Evolutionary conservation across 371 early-diverging fungal species (phyloP), one percentile per base, ranked within the genome.

Genomic region (Chytridium lagenaria): DNA sequence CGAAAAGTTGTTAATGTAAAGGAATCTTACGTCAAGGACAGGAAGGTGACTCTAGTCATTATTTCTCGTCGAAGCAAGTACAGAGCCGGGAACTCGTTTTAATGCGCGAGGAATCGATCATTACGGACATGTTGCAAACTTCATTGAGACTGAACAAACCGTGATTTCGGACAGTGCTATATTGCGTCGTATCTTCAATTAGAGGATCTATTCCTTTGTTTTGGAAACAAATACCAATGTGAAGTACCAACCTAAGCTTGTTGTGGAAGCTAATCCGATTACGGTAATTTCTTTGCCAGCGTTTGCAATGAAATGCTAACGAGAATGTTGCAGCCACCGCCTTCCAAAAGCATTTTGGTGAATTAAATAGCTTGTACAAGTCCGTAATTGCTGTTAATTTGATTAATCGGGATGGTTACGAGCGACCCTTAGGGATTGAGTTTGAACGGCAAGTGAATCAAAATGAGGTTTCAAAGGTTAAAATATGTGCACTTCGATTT

Each of bases 81-180:
- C 74, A 87, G 95, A 3, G 81, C n/a, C 79, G 16, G 94, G 95
- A 49, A 91, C 97, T 0, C 92, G 99, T 38, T 99, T 92, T 82
- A 94, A 95, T 78, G 90, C 92, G 38, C 91, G 99, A 72, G 99
- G 99, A 57, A 88, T 95, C 26, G 97, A 99, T 83, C 89, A 83
- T 31, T 74, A 92, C 1, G 99, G 99, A 23, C 88, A 99, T 78
- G 96, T 95, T 1, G 91, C 98, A 44, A 99, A 99, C 81, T 96
- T 89, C 85, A 98, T 98, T 1, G 99, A 99, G 82, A 99, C 99
- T 0, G 99, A 99, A 79, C 98, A 99, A 82, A 79, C 98, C 59
- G 85, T 97, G 0, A 75, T 88, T 50, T 59, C 75, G 2, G 71
- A 77, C 1, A 55, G 49, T 80, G 73, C 0, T 36, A 69, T 2